Base-by-base conservation (phyloP, 1,284 basidiomycete species). In the Melampsora abietis-canadensis region DNA sequence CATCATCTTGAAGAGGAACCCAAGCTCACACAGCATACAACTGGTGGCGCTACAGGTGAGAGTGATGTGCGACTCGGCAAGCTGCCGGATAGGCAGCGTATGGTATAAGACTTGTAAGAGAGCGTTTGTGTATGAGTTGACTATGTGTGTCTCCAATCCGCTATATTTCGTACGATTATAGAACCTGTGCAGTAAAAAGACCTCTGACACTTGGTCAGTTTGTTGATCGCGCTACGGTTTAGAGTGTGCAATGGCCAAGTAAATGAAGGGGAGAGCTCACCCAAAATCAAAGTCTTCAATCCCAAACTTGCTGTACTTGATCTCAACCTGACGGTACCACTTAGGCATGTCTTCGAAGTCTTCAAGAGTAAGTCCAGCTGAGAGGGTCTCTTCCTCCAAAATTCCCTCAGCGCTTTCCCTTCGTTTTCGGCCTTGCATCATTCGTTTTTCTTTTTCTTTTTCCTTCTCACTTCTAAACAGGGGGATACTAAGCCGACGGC, bases 211-310 rank as follows among this genome's bases (percentile, higher is more conserved):
- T 62, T 54, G 27, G 48, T 76, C 69, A 76, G 40, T 30, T 21
- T 1, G 19, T 14, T 61, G 51, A 60, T 66, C 30, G 19, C 15
- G 1, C 19, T 24, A 4, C 8, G 10, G 40, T 12, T 40, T 12
- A 40, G 14, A 40, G 40, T 8, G 2, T 14, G 12, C 40, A 14
- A 40, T 40, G 40, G 40, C 40, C 8, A 54, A 54, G 51, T 4
- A 0, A 19, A 14, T 8, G 19, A 54, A 14, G 19, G 31, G 46
- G 31, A 0, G 47, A 21, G 80, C 85, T 76, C 80, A 92, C 91
- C 87, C 94, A 80, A 98, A 99, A 82, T 99, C 96, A 80, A 99
- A 99, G 82, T 99, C 95, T 81, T 95, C 95, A 31, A 98, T 92
- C n/a, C 95, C 95, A 79, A 98, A 99, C 79, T 93, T 93, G 63